Conservation (phyloP, 768 basidiomycete species). For the Lentinula detonsa region DNA sequence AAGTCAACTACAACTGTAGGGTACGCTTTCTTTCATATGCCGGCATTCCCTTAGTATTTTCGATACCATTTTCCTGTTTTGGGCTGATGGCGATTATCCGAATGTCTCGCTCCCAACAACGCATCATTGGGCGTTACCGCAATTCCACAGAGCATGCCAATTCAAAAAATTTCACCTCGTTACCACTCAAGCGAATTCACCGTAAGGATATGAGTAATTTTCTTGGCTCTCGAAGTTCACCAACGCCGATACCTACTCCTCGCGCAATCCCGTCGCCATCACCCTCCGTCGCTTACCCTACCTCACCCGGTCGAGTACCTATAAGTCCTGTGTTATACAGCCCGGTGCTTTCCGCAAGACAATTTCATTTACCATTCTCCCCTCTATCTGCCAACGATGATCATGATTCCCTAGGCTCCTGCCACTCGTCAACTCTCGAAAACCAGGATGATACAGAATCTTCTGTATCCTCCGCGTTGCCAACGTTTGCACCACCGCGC, state of each 20-base stretch:
- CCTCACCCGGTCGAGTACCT: conserved; percentile 16
- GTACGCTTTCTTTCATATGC: conserved; percentile 60
- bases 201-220: conserved; percentile 4
- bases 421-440: conserved; percentile 4
- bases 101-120: conserved; percentile 25
- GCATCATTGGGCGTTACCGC: conserved; percentile 1
- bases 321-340: conserved; percentile 14
- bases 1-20: conserved; percentile 29
- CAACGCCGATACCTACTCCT: conserved; percentile 1
- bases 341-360: conserved; percentile 12
- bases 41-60: conserved; percentile 44
- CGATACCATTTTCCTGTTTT: conserved; percentile 46
- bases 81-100: conserved; percentile 37
- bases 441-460: conserved; percentile 16
- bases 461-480: conserved; percentile 24
- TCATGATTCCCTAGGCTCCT: conserved; percentile 4
- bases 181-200: conserved; percentile 12
- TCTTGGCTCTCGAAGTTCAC: background rate
- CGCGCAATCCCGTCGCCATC: conserved; percentile 9
- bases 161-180: conserved; percentile 7
- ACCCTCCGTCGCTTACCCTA: conserved; percentile 4
- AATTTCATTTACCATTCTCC: conserved; percentile 16
- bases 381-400: conserved; percentile 9
- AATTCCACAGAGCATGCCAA: background rate
- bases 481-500: conserved; percentile 16